phyloP scores from a whole-genome alignment of 345 rosid genomes.

The Excoecaria agallocha region DNA sequence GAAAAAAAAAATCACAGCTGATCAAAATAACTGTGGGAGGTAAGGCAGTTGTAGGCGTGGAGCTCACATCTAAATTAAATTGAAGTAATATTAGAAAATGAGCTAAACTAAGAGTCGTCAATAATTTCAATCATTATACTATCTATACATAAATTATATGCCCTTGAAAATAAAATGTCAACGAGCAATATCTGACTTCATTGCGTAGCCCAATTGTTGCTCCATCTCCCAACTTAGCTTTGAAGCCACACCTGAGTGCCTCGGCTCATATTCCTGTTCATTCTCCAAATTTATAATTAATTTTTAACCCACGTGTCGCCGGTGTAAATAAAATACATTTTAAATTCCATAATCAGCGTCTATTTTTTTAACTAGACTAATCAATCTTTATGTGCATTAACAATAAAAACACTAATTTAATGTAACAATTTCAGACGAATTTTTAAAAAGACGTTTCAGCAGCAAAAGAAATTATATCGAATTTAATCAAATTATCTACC shows the following conservation, averaged over 20 bases:
- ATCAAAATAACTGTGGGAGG: slow-evolving; percentile 23
- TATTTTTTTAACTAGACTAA: too few species aligned
- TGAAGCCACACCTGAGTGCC: slow-evolving; percentile 46
- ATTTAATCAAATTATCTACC: too few species aligned
- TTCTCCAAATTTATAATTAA: not conserved
- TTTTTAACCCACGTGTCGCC: too few species aligned
- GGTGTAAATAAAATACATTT: not conserved
- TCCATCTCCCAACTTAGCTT: slow-evolving; percentile 66
- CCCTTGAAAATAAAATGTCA: slow-evolving; percentile 25
- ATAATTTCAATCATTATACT: not conserved
- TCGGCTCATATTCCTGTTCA: slow-evolving; percentile 53
- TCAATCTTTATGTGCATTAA: too few species aligned
- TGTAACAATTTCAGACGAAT: too few species aligned
- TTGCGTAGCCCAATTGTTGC: slow-evolving; percentile 50
- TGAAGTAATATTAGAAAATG: slow-evolving; percentile 8
- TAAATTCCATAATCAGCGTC: not conserved
- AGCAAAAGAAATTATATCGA: too few species aligned
- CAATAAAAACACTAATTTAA: too few species aligned
- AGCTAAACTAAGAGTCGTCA: slow-evolving; percentile 9
- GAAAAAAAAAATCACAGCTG: slow-evolving; percentile 15
- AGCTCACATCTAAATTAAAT: slow-evolving; percentile 23
- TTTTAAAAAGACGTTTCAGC: too few species aligned
- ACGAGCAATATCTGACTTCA: slow-evolving; percentile 53
- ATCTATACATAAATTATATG: not conserved
- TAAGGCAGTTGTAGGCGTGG: slow-evolving; percentile 5